These are phyloP conservation scores for Aspergillus calidoustus DNA, from an alignment of 2,329 filamentous ascomycete species.

Conservation along the genomic window DNA sequence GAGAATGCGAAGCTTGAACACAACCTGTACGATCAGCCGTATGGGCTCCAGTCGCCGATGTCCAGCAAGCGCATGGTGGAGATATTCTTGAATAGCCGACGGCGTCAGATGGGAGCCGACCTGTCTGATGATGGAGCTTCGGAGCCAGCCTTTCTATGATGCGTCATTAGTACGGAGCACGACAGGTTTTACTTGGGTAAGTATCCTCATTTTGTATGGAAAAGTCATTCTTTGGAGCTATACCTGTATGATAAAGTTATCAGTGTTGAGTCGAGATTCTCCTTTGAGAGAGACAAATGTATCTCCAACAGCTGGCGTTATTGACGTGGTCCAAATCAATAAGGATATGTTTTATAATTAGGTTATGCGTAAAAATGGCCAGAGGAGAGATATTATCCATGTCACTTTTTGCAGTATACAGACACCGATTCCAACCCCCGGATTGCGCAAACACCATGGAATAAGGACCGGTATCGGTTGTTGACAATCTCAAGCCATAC, in stretches of 20 bases:
- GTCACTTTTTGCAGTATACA: not conserved
- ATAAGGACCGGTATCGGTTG: not conserved
- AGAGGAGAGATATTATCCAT: not conserved
- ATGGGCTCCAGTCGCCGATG: conserved; percentile 31
- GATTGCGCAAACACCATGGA: not conserved
- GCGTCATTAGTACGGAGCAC: not conserved
- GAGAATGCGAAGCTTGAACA: conserved; percentile 34
- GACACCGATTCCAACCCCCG: not conserved
- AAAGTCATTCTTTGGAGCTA: conserved; percentile 7
- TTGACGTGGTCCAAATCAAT: not conserved
- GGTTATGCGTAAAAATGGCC: not conserved
- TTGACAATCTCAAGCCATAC: not conserved
- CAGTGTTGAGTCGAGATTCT: not conserved
- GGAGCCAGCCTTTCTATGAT: conserved; percentile 35
- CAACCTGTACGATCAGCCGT: conserved; percentile 26
- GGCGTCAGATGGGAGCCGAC: conserved; percentile 27
- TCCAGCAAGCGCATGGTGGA: conserved; percentile 46
- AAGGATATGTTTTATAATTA: not conserved
- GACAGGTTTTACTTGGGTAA: not conserved
- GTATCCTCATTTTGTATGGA: conserved; percentile 2
- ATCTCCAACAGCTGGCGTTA: not conserved
- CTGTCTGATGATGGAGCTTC: conserved; percentile 22
- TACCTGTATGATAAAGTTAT: conserved; percentile 1
- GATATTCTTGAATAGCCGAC: conserved; percentile 41
- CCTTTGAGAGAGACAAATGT: not conserved